Evolutionary conservation across 2,329 filamentous ascomycete species (phyloP).

Genomic region (Cordyceps fumosorosea): DNA sequence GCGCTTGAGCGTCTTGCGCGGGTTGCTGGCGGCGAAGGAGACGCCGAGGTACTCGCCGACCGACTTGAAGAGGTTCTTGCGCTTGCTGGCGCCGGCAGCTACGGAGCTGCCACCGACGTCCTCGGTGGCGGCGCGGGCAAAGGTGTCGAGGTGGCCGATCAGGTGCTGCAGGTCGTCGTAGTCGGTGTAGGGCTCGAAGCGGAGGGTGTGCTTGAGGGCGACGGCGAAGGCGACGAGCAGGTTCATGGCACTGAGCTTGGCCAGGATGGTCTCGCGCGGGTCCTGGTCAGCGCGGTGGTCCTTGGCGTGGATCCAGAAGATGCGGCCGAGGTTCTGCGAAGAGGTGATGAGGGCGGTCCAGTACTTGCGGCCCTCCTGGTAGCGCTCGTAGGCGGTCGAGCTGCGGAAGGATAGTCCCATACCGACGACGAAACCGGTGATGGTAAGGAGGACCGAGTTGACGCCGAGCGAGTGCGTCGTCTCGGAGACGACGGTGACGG

Average conservation of each 20-base stretch:
- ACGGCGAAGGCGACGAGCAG: slow-evolving; percentile 72
- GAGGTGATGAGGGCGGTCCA: slow-evolving; percentile 58
- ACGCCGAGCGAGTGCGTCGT: slow-evolving; percentile 32
- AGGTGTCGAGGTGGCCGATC: slow-evolving; percentile 67
- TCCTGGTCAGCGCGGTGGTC: slow-evolving; percentile 43
- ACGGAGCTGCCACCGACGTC: slow-evolving; percentile 25
- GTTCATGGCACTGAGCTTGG: slow-evolving; percentile 70
- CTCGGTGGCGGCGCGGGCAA: slow-evolving; percentile 51
- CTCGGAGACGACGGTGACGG: slow-evolving; percentile 52
- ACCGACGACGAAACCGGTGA: slow-evolving; percentile 77
- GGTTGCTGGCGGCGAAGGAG: slow-evolving; percentile 71
- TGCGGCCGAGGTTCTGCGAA: slow-evolving; percentile 61
- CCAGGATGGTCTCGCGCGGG: slow-evolving; percentile 60
- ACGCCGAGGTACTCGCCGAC: slow-evolving; percentile 69
- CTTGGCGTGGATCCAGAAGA: slow-evolving; percentile 77
- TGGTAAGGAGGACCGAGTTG: slow-evolving; percentile 48
- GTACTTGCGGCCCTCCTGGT: slow-evolving; percentile 56
- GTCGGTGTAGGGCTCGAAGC: slow-evolving; percentile 73
- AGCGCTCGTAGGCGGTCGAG: slow-evolving; percentile 71
- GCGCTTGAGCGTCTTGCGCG: slow-evolving; percentile 68
- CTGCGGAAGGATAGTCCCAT: slow-evolving; percentile 71
- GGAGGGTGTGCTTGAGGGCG: slow-evolving; percentile 72
- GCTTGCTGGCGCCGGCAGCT: slow-evolving; percentile 22
- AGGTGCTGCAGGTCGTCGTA: slow-evolving; percentile 68
- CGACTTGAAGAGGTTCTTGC: slow-evolving; percentile 52